Evolutionary conservation across 495 filamentous ascomycete species (phyloP).

Genomic region (Physcia stellaris): DNA sequence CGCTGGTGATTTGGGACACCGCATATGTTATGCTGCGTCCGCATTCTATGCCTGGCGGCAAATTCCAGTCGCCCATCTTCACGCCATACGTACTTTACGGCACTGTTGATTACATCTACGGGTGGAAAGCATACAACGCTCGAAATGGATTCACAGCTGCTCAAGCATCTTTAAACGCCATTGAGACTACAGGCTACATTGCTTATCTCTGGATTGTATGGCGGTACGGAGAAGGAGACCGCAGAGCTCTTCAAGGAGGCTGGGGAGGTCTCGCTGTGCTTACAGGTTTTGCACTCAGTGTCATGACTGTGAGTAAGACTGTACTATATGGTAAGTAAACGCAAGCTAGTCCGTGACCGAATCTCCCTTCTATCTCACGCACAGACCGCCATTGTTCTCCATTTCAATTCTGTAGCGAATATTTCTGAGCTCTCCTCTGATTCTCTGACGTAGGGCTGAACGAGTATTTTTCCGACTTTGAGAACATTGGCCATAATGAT

Average conservation of each 20-base stretch:
- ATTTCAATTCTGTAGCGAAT: no score
- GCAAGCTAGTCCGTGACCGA: no score
- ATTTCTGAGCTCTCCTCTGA: no score
- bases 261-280: slow-evolving; percentile 40
- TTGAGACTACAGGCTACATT: slow-evolving; percentile 60
- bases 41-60: slow-evolving; percentile 68
- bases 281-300: slow-evolving; percentile 49
- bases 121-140: slow-evolving; percentile 59
- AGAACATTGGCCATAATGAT: slow-evolving; percentile 67
- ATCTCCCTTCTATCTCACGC: no score
- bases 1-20: slow-evolving; percentile 73
- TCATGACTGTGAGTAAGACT: slow-evolving; percentile 84
- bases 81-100: slow-evolving; percentile 73
- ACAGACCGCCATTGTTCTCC: no score
- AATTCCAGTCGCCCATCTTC: slow-evolving; percentile 62
- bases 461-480: slow-evolving; percentile 64
- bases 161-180: slow-evolving; percentile 56
- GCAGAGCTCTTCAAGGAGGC: slow-evolving; percentile 21
- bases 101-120: slow-evolving; percentile 71
- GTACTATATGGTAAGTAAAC: slow-evolving; percentile 73
- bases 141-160: slow-evolving; percentile 69
- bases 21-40: slow-evolving; percentile 73
- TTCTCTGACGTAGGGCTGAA: slow-evolving; percentile 58
- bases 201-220: slow-evolving; percentile 54
- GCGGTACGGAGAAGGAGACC: slow-evolving; percentile 23